phyloP scores from a whole-genome alignment of 1,139 yeast genomes.

The Williopsis jadinii region DNA sequence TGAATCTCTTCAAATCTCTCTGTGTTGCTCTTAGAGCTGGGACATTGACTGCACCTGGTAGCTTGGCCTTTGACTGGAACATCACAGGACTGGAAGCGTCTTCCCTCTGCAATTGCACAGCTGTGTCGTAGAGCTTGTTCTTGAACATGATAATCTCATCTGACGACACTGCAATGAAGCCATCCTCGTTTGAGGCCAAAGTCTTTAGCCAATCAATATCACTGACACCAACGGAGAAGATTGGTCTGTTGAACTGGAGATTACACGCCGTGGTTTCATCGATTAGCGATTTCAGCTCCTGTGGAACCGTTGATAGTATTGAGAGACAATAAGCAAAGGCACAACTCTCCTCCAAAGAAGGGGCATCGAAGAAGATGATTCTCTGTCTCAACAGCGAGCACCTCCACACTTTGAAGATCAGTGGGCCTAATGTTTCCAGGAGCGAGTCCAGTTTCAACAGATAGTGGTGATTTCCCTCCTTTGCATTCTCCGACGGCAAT shows the following conservation, averaged over 20 bases:
- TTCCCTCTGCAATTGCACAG: slow-evolving; percentile 29
- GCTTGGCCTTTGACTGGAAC: slow-evolving; percentile 15
- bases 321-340: slow-evolving; percentile 43
- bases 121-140: slow-evolving; percentile 46
- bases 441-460: slow-evolving; percentile 40
- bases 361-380: slow-evolving; percentile 47
- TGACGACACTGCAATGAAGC: slow-evolving; percentile 58
- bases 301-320: slow-evolving; percentile 40
- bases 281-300: slow-evolving; percentile 23
- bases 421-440: slow-evolving; percentile 58
- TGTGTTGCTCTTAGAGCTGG: slow-evolving; percentile 29
- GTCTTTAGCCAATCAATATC: slow-evolving; percentile 35
- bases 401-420: slow-evolving; percentile 66
- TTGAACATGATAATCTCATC: slow-evolving; percentile 63
- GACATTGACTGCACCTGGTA: slow-evolving; percentile 13
- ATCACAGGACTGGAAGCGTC: slow-evolving; percentile 21
- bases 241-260: slow-evolving; percentile 36
- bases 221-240: slow-evolving; percentile 60
- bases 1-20: slow-evolving; percentile 28
- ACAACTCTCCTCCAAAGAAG: slow-evolving; percentile 35
- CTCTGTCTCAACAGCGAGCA: slow-evolving; percentile 56
- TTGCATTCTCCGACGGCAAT: neutral
- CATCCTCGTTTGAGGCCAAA: slow-evolving; percentile 5
- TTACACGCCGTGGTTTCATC: slow-evolving; percentile 20
- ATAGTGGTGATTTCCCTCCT: slow-evolving; percentile 34